Evolutionary conservation across 2,329 filamentous ascomycete species (phyloP).

Genomic region (Ophiostoma angusticollis): DNA sequence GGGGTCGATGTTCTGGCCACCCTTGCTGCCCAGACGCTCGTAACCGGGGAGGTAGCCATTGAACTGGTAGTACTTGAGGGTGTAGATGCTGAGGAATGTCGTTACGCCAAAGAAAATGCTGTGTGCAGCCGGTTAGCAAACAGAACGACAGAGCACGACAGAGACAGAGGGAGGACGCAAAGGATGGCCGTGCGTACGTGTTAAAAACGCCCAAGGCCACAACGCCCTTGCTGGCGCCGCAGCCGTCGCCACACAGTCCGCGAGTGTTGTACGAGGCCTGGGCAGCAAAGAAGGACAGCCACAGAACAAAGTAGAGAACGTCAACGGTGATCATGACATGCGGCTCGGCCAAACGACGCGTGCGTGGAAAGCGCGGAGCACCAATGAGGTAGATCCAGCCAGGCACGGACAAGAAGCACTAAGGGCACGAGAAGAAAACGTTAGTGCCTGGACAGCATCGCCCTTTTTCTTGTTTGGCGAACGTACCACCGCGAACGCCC

Average conservation of each 20-base stretch:
- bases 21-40: conserved; percentile 29
- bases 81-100: conserved; percentile 45
- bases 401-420: conserved; percentile 54
- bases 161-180: not conserved
- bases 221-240: conserved; percentile 48
- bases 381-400: conserved; percentile 53
- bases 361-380: conserved; percentile 50
- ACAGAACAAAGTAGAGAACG: conserved; percentile 44
- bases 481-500: conserved; percentile 52
- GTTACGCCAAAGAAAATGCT: conserved; percentile 44
- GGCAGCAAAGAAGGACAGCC: conserved; percentile 54
- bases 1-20: conserved; percentile 44
- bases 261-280: conserved; percentile 51
- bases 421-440: too few species aligned
- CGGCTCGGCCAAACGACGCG: conserved; percentile 47
- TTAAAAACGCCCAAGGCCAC: conserved; percentile 51
- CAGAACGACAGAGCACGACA: not conserved
- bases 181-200: conserved; percentile 33
- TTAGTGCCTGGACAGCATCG: conserved; percentile 1
- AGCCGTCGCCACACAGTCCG: conserved; percentile 41
- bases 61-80: conserved; percentile 47
- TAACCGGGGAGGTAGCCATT: conserved; percentile 51
- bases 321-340: conserved; percentile 49
- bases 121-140: conserved; percentile 7
- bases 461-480: not conserved